These are phyloP conservation scores for Cyberlindnera mississippiensis DNA, from an alignment of 805 yeast genomes.

Conservation along the genomic window DNA sequence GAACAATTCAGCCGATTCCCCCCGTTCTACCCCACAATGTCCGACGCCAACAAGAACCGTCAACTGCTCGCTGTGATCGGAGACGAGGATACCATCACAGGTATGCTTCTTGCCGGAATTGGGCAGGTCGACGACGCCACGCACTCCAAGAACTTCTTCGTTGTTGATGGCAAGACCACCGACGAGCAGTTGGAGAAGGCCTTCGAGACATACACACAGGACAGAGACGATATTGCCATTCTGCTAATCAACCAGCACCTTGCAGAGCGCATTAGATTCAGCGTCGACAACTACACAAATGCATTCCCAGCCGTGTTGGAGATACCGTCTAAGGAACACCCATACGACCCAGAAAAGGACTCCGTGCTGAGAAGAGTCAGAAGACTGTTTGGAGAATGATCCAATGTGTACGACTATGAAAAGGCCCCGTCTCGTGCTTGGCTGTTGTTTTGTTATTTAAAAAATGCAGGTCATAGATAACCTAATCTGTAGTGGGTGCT, in stretches of 20 bases:
- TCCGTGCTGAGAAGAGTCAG: slow-evolving; percentile 91
- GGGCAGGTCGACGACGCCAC: slow-evolving; percentile 72
- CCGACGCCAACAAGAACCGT: slow-evolving; percentile 53
- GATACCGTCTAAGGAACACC: slow-evolving; percentile 97
- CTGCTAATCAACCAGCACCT: slow-evolving; percentile 89
- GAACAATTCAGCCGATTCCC: not conserved
- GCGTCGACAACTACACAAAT: slow-evolving; percentile 76
- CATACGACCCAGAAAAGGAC: slow-evolving; percentile 97
- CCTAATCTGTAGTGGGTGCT: too few relatives aligned
- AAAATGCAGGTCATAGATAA: slow-evolving; percentile 20
- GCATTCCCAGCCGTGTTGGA: slow-evolving; percentile 97
- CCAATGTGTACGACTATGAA: not conserved
- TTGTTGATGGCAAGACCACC: slow-evolving; percentile 75
- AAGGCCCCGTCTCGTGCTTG: not conserved
- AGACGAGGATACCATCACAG: slow-evolving; percentile 97
- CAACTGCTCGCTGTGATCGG: slow-evolving; percentile 90
- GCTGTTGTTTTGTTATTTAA: slow-evolving; percentile 1
- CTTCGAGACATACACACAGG: slow-evolving; percentile 68
- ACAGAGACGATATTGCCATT: slow-evolving; percentile 88
- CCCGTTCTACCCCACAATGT: slow-evolving; percentile 2
- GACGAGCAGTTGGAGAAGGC: slow-evolving; percentile 71
- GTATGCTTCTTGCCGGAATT: slow-evolving; percentile 89
- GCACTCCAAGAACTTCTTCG: slow-evolving; percentile 66
- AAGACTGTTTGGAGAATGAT: slow-evolving; percentile 87
- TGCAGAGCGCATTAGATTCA: slow-evolving; percentile 83